Evolutionary conservation across 1,139 yeast genomes (phyloP).

Genomic region (Candida neerlandica): DNA sequence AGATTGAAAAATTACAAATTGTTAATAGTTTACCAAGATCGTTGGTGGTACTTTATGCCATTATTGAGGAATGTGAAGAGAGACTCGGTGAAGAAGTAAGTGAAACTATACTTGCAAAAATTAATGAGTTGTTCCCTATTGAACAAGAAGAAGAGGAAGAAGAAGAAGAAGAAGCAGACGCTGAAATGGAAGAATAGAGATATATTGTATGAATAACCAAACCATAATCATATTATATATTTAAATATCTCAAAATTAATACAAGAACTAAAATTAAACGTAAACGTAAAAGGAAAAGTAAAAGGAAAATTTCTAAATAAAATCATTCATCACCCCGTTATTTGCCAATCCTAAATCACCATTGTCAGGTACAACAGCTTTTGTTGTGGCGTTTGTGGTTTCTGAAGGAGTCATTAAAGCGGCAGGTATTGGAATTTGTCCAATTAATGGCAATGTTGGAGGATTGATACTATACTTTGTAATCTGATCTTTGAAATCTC

Average conservation of each 20-base stretch:
- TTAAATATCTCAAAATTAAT: background rate
- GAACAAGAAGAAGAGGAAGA: conserved; percentile 35
- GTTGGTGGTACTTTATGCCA: conserved; percentile 73
- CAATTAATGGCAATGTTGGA: conserved; percentile 16
- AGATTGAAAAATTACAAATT: conserved; percentile 83
- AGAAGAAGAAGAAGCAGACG: conserved; percentile 9
- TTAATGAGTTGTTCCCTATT: conserved; percentile 52
- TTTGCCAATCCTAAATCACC: conserved; percentile 21
- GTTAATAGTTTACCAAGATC: conserved; percentile 79
- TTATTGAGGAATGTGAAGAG: conserved; percentile 90
- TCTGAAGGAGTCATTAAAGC: conserved; percentile 9
- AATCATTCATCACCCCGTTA: conserved; percentile 31
- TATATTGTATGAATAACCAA: background rate
- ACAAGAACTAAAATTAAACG: background rate
- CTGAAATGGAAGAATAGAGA: conserved; percentile 9
- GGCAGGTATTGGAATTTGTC: conserved; percentile 16
- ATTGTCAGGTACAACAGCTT: conserved; percentile 12
- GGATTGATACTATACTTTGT: conserved; percentile 24
- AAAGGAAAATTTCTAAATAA: conserved; percentile 18
- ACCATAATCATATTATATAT: background rate
- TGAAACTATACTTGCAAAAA: conserved; percentile 53
- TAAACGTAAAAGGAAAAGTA: background rate
- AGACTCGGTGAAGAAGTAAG: conserved; percentile 69
- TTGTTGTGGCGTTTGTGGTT: conserved; percentile 1
- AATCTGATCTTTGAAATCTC: conserved; percentile 43